Base-by-base conservation (phyloP, 164 flowering plant genomes). In the Protea cynaroides region DNA sequence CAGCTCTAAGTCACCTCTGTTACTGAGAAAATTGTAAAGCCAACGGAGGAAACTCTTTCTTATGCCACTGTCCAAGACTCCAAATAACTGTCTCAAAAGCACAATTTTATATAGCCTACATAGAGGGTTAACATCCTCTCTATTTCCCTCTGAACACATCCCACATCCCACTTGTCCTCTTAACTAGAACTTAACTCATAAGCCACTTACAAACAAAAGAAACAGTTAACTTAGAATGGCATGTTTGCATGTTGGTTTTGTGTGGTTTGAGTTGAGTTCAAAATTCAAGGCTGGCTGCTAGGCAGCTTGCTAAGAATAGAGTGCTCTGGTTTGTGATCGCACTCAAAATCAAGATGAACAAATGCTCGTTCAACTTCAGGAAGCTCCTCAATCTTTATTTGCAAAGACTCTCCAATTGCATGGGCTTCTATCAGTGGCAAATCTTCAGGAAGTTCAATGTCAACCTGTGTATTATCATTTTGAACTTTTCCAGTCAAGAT, bases 341-440 rank as follows among this genome's bases (percentile, higher is more conserved):
- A 89, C 78, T 93, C 98, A 65, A 69, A 88, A 73, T 92, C 98
- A n/a, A 92, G 90, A 80, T 92, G 98, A 75, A 92, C 98, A 65
- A 90, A 92, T 25, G 98, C 97, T 11, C 96, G 78, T 70, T 92
- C 98, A 5, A 92, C 98, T 81, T 90, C 93, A 19, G 89, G 85
- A 44, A 92, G 92, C 66, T 81, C 82, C 71, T 93, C 98, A 1
- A 93, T 70, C 78, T 86, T 93, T 38, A 80, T 81, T 68, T 93
- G 97, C 72, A 93, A 71, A 3, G 86, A 59, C 72, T 93, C 98
- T 37, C 98, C 98, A 11, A 90, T 88, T 0, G 83, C 69, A 69
- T 93, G 98, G 8, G 98, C 96, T 71, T 90, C 90, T 78, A 76
- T 88, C 62, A 93, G 64, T 6, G 97, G 97, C 68, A 88, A 44